phyloP scores from a whole-genome alignment of 2,329 filamentous ascomycete species.

The Blastomyces percursus region DNA sequence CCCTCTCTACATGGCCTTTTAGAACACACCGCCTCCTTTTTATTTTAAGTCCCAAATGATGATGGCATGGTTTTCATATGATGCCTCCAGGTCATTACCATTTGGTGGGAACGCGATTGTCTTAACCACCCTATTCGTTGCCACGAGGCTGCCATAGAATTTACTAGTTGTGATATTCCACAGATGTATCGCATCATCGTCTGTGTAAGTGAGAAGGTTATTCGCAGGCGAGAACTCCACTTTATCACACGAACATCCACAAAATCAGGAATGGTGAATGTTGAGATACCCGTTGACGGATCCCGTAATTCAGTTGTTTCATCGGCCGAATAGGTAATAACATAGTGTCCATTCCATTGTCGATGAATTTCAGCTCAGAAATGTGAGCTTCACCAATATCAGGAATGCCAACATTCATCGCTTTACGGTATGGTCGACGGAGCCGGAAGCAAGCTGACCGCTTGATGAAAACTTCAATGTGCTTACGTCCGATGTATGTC shows the following conservation, averaged over 20 bases:
- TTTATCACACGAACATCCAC: not conserved
- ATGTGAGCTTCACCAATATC: not conserved
- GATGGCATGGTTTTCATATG: not conserved
- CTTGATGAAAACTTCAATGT: constrained; percentile 6
- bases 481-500: not conserved
- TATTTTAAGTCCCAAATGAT: not conserved
- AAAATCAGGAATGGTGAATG: not conserved
- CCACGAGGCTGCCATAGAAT: not conserved
- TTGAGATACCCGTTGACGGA: not conserved
- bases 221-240: not conserved
- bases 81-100: not conserved
- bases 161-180: not conserved
- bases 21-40: not conserved
- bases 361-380: not conserved
- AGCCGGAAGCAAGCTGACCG: constrained; percentile 8
- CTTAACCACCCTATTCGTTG: not conserved
- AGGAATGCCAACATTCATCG: not conserved
- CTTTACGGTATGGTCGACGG: constrained; percentile 7
- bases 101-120: not conserved
- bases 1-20: not conserved
- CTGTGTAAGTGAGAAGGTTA: not conserved
- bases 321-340: not conserved
- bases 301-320: not conserved
- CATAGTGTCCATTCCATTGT: not conserved
- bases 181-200: not conserved